These are phyloP conservation scores for Posidonia oceanica DNA, from an alignment of 116 monocot genomes.

Conservation along the genomic window DNA sequence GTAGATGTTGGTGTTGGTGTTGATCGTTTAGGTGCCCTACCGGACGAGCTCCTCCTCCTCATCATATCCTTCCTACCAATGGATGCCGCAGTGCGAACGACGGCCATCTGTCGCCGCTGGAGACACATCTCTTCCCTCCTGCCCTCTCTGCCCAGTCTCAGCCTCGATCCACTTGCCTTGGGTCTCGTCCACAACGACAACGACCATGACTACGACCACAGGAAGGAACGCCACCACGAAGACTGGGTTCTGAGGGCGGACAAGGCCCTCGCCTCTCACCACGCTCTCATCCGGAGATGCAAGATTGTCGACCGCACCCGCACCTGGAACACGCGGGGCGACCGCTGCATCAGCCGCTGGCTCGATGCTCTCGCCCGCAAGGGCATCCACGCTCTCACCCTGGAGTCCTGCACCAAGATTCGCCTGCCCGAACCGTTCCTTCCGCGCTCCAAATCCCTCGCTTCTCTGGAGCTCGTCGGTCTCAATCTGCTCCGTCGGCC, in stretches of 20 bases:
- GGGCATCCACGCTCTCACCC: not conserved
- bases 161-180: not conserved
- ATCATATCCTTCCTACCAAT: not conserved
- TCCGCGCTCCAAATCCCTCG: not conserved
- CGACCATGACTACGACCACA: not conserved
- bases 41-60: not conserved
- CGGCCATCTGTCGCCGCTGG: not conserved
- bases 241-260: not conserved
- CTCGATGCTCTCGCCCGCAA: not conserved
- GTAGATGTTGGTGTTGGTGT: not conserved
- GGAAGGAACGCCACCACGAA: not conserved
- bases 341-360: not conserved
- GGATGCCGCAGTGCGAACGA: not conserved
- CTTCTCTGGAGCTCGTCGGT: not conserved
- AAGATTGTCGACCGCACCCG: not conserved
- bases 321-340: not conserved
- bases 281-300: not conserved
- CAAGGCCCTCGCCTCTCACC: not conserved
- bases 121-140: not conserved
- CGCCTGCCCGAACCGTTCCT: not conserved
- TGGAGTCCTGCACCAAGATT: not conserved
- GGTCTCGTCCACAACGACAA: not conserved
- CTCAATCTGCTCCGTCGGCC: constrained; percentile 1
- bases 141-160: not conserved
- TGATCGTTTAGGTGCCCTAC: not conserved